These are phyloP conservation scores for Leptographium radiaticola DNA, from an alignment of 2,329 filamentous ascomycete genomes.

Conservation along the genomic window DNA sequence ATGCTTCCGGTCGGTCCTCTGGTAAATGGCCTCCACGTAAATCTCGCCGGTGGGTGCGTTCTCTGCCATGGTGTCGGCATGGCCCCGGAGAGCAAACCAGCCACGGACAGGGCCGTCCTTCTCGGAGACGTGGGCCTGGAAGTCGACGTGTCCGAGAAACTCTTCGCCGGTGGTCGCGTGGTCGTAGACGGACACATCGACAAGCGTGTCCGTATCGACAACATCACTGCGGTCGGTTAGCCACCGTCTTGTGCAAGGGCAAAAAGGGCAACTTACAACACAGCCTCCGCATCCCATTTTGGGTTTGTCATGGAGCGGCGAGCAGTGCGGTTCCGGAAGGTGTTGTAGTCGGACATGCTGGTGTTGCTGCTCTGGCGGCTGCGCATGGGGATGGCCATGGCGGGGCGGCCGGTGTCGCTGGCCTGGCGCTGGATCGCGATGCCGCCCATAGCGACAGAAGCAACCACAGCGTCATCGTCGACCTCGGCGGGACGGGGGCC, in stretches of 20 bases:
- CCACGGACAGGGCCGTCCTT: constrained; percentile 61
- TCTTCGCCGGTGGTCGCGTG: constrained; percentile 61
- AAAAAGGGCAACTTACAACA: constrained; percentile 59
- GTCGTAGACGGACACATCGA: constrained; percentile 92
- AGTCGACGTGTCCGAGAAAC: constrained; percentile 80
- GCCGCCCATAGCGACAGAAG: constrained; percentile 30
- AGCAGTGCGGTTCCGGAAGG: constrained; percentile 45
- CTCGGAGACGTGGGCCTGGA: constrained; percentile 53
- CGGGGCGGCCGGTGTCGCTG: constrained; percentile 65
- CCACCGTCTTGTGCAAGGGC: neutral
- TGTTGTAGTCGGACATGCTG: constrained; percentile 56
- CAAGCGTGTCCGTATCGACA: constrained; percentile 75
- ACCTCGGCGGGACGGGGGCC: constrained; percentile 56
- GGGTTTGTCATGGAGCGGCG: constrained; percentile 60
- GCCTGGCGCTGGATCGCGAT: constrained; percentile 51
- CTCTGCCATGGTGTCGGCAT: constrained; percentile 57
- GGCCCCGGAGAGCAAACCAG: constrained; percentile 73
- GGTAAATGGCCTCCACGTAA: constrained; percentile 73
- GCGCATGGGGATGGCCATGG: constrained; percentile 93
- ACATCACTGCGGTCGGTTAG: constrained; percentile 55
- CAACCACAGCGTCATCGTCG: constrained; percentile 37
- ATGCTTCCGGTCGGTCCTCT: constrained; percentile 76
- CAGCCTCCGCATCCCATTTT: constrained; percentile 88
- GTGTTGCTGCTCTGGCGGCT: constrained; percentile 96
- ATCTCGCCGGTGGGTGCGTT: constrained; percentile 77